Evolutionary conservation across 306 rosid species (phyloP).

Genomic region (Trichosanthes cucumerina): DNA sequence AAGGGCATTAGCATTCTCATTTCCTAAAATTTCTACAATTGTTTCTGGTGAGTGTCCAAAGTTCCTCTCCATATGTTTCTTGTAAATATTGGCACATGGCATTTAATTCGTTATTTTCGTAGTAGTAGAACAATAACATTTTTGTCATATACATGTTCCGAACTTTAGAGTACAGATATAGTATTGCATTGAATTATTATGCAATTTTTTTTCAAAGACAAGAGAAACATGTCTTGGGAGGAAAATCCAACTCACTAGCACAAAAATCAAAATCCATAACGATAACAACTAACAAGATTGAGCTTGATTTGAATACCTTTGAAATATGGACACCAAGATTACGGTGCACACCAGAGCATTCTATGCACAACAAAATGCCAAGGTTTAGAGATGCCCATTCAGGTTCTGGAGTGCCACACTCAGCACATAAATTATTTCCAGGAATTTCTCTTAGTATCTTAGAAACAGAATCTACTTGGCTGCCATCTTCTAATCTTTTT

Average conservation of each 20-base stretch:
- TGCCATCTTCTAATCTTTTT: conserved; percentile 29
- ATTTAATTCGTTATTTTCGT: background rate
- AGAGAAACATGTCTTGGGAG: background rate
- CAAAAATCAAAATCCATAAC: background rate
- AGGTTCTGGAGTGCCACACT: conserved; percentile 76
- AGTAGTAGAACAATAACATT: background rate
- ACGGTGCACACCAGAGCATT: conserved; percentile 95
- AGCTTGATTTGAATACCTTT: conserved; percentile 43
- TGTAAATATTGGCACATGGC: background rate
- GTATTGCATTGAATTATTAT: background rate
- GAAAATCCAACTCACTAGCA: background rate
- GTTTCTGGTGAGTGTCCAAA: background rate
- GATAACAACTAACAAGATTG: conserved; percentile 9
- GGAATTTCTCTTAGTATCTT: conserved; percentile 62
- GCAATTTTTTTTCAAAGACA: background rate
- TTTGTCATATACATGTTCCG: background rate
- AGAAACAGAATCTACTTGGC: conserved; percentile 48
- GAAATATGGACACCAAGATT: conserved; percentile 98
- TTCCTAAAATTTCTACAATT: background rate
- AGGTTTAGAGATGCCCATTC: conserved; percentile 99
- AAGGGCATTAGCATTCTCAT: background rate
- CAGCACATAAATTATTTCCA: conserved; percentile 90
- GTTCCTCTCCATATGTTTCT: background rate
- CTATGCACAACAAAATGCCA: conserved; percentile 83
- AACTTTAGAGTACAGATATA: background rate